These are phyloP conservation scores for Termitomyces sp. DNA, from an alignment of 768 basidiomycete species.

Conservation along the genomic window DNA sequence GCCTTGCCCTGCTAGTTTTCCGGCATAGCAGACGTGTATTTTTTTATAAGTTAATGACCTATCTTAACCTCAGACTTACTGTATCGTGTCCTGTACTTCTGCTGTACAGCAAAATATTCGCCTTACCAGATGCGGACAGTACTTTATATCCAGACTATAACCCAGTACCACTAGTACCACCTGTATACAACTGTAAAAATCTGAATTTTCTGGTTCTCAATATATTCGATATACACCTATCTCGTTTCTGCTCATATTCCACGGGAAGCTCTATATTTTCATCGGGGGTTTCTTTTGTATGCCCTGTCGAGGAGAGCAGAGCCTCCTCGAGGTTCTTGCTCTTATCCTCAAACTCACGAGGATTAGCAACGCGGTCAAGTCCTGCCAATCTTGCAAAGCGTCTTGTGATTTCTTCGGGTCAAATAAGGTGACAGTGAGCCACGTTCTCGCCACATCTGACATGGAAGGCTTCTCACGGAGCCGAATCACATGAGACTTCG, in stretches of 20 bases:
- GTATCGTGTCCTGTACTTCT: conserved; percentile 1
- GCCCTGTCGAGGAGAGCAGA: not conserved
- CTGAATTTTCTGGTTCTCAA: not conserved
- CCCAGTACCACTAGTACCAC: conserved; percentile 4
- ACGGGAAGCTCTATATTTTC: too few relatives aligned
- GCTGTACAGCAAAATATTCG: conserved; percentile 7
- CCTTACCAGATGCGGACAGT: not conserved
- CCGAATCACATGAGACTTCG: conserved; percentile 3
- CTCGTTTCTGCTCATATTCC: not conserved
- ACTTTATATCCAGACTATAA: conserved; percentile 7
- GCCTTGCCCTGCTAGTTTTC: not conserved
- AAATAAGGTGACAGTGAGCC: conserved; percentile 1
- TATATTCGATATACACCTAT: not conserved
- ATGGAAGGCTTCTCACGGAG: conserved; percentile 4
- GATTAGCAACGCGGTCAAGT: not conserved
- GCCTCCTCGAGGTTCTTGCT: not conserved
- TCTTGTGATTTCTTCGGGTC: not conserved
- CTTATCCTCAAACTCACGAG: not conserved
- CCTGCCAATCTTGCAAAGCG: not conserved
- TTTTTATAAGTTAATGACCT: not conserved
- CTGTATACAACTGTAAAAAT: conserved; percentile 1
- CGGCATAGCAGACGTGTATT: conserved; percentile 1
- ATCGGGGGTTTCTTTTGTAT: not conserved
- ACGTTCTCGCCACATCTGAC: conserved; percentile 7
- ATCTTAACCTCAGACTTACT: not conserved